Evolutionary conservation across 345 rosid species (phyloP).

Genomic region (Bretschneidera sinensis): DNA sequence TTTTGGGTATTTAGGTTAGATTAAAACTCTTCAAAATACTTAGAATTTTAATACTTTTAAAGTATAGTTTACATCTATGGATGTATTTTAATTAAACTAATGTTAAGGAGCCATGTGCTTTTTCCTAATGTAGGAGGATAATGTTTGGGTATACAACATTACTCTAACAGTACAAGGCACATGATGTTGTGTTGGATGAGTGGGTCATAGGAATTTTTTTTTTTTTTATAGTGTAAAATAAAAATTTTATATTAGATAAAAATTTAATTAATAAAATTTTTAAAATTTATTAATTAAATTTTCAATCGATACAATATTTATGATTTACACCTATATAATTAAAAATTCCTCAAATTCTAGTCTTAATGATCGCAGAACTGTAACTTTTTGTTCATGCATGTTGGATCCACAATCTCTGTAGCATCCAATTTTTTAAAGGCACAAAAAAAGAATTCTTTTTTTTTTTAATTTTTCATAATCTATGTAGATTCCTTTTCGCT

Average conservation of each 20-base stretch:
- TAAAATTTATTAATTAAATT: too few species aligned
- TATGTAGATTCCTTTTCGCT: slow-evolving; percentile 7
- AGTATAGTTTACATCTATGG: neutral
- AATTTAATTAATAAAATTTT: too few species aligned
- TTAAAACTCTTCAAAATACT: too few species aligned
- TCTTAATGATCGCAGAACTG: slow-evolving; percentile 9
- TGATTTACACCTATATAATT: too few species aligned
- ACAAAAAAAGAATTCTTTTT: slow-evolving; percentile 8
- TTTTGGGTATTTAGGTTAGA: too few species aligned
- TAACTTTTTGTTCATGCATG: slow-evolving; percentile 41
- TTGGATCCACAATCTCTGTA: slow-evolving; percentile 38
- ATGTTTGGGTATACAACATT: slow-evolving; percentile 23
- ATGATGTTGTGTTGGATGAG: slow-evolving; percentile 22
- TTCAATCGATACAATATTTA: too few species aligned
- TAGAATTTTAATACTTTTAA: too few species aligned
- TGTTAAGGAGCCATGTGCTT: slow-evolving; percentile 29
- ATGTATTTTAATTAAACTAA: slow-evolving; percentile 8
- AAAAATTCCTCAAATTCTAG: too few species aligned
- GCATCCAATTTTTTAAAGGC: slow-evolving; percentile 6
- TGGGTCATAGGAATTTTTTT: too few species aligned
- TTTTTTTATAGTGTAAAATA: too few species aligned
- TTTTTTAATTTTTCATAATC: slow-evolving; percentile 21
- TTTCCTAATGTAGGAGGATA: slow-evolving; percentile 16
- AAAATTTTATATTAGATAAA: too few species aligned
- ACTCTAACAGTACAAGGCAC: slow-evolving; percentile 16